Base-by-base conservation (phyloP, 139 green algal species). In the Astrephomene gubernaculifera region DNA sequence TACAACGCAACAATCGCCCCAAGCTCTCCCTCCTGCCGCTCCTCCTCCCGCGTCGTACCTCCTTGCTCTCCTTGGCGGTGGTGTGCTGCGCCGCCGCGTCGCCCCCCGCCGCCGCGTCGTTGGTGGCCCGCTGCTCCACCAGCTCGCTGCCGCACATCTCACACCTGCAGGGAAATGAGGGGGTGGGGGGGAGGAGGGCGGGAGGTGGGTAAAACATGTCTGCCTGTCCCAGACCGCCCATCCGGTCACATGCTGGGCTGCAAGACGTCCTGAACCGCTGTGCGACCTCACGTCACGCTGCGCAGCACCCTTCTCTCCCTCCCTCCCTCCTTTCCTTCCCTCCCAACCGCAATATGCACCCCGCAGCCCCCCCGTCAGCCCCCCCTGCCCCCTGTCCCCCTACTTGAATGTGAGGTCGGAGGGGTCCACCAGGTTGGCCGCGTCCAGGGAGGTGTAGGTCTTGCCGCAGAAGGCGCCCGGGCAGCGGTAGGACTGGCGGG, bases 131-230 rank as follows among this genome's bases (percentile, higher is more conserved):
- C 61, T 83, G 60, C 76, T 83, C 76, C 41, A 49, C 12, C n/a
- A 83, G 76, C 76, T 83, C 41, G 19, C n/a, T 49, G 60, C 76
- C 76, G 76, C 76, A 83, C 29, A 83, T 73, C 76, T 83, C 76
- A 63, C 76, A 83, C 76, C 76, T 83, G 76, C 27, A 27, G n/a
- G n/a, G n/a, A n/a, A n/a, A n/a, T n/a, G n/a, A n/a, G n/a, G n/a
- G n/a, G n/a, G n/a, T n/a, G n/a, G n/a, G n/a, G n/a, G n/a, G n/a
- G n/a, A n/a, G n/a, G n/a, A n/a, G n/a, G n/a, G n/a, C n/a, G n/a
- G n/a, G n/a, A n/a, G n/a, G n/a, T n/a, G n/a, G n/a, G n/a, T n/a
- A n/a, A n/a, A n/a, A n/a, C n/a, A n/a, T n/a, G n/a, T n/a, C n/a
- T n/a, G n/a, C n/a, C n/a, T n/a, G n/a, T n/a, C n/a, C n/a, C n/a